These are phyloP conservation scores for Fraxinus baroniana DNA, from an alignment of 305 asterid species.

Conservation along the genomic window DNA sequence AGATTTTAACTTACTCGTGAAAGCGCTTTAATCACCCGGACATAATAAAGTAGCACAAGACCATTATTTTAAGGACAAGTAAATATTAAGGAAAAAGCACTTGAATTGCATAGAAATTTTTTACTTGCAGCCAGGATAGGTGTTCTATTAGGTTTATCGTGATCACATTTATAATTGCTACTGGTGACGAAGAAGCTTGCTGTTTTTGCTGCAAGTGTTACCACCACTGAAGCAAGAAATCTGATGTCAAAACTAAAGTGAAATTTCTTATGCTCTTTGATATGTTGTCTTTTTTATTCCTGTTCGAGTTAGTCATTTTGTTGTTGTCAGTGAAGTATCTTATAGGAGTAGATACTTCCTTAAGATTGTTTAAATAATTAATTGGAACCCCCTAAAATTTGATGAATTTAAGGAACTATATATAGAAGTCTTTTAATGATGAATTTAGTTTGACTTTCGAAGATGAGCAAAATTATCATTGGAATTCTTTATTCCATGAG, in stretches of 20 bases:
- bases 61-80: neutral
- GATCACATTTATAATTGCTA: neutral
- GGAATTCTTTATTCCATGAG: neutral
- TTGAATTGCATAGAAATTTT: neutral
- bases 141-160: neutral
- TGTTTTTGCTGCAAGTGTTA: slow-evolving; percentile 53
- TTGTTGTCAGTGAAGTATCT: neutral
- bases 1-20: neutral
- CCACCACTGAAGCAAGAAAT: slow-evolving; percentile 46
- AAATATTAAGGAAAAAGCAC: neutral
- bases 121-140: neutral
- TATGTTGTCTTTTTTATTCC: neutral
- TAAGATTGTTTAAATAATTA: neutral
- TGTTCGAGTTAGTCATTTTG: neutral
- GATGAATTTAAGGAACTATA: neutral
- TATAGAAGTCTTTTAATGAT: neutral
- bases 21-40: neutral
- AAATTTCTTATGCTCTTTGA: slow-evolving; percentile 23
- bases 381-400: neutral
- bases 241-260: slow-evolving; percentile 34
- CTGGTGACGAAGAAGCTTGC: slow-evolving; percentile 71
- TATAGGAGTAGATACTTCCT: neutral
- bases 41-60: neutral
- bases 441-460: neutral
- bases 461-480: neutral